Evolutionary conservation across 108 stramenopile species (phyloP).

Genomic region (Cyclotella choctawhatcheeana): DNA sequence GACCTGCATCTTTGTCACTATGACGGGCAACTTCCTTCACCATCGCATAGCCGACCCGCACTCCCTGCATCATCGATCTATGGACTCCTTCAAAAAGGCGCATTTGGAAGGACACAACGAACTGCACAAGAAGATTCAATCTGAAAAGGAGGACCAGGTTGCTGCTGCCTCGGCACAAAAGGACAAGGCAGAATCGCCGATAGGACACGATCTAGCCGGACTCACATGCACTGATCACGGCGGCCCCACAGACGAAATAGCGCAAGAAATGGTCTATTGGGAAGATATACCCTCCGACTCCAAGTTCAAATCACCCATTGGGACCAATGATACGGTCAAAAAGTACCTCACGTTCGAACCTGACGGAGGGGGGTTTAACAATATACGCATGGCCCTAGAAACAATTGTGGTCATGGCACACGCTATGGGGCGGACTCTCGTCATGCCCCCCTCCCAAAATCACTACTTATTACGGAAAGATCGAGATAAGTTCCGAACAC

Average conservation of each 20-base stretch:
- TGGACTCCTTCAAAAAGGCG: constrained; percentile 22
- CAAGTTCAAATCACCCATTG: constrained; percentile 60
- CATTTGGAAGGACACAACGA: constrained; percentile 31
- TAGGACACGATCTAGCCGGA: constrained; percentile 50
- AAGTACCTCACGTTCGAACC: constrained; percentile 64
- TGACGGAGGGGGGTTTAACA: constrained; percentile 94
- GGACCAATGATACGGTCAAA: constrained; percentile 16
- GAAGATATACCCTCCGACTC: constrained; percentile 74
- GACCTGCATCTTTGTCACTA: constrained; percentile 40
- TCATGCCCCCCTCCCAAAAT: constrained; percentile 85
- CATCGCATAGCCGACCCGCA: constrained; percentile 49
- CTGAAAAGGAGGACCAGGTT: constrained; percentile 1
- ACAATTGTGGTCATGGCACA: constrained; percentile 85
- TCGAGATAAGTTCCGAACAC: constrained; percentile 64
- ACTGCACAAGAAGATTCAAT: constrained; percentile 3
- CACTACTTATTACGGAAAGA: constrained; percentile 73
- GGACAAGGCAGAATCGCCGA: constrained; percentile 9
- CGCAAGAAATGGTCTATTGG: constrained; percentile 88
- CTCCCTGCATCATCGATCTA: constrained; percentile 32
- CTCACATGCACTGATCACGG: constrained; percentile 51
- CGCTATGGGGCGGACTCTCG: constrained; percentile 90
- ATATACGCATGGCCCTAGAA: constrained; percentile 95
- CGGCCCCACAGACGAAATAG: constrained; percentile 50
- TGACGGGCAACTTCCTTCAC: constrained; percentile 44
- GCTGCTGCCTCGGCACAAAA: not conserved